Evolutionary conservation across 352 stramenopile species (phyloP), one percentile per base, ranked within the genome.

Genomic region (Aphanomyces astaci): DNA sequence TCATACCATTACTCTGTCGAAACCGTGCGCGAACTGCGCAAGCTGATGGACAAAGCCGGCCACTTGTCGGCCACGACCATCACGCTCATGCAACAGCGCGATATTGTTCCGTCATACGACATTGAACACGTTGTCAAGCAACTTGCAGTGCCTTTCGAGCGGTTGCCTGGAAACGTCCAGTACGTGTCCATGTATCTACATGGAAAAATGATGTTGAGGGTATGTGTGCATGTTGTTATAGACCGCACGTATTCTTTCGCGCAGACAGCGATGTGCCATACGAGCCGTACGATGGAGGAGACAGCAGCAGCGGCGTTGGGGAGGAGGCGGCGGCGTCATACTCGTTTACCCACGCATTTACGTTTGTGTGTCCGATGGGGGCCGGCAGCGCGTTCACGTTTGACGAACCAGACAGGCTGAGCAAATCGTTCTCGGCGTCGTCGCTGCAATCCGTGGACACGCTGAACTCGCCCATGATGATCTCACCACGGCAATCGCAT

Each of bases 61-160:
- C n/a, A 46, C 27, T 33, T 68, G 17, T 59, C 62, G 2, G 22
- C 62, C 24, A 62, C 62, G 11, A 68, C 43, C n/a, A 32, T 52
- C 15, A 31, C 49, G 4, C 4, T 59, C 5, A 28, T 68, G 43
- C 40, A 60, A 40, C 51, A 68, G 30, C 10, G n/a, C 0, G 39
- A 68, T 22, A 32, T 62, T 11, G n/a, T 68, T 7, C 62, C 62
- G 5, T 60, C 62, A 3, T 68, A 60, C 46, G 62, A 68, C n/a
- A 57, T 68, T 4, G 39, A 51, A n/a, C 62, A 68, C 30, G 43
- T 68, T 24, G 62, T 68, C 22, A 60, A 60, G 31, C 62, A 68
- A 32, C 28, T 68, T 4, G 3, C 19, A 4, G 28, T 40, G 43
- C 43, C 49, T 1, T 59, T 68, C 19, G n/a, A 68, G 40, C 49